Evolutionary conservation across 179 eudicot genomes (phyloP), one percentile per base, ranked within the genome.

Genomic region (Patellifolia procumbens): DNA sequence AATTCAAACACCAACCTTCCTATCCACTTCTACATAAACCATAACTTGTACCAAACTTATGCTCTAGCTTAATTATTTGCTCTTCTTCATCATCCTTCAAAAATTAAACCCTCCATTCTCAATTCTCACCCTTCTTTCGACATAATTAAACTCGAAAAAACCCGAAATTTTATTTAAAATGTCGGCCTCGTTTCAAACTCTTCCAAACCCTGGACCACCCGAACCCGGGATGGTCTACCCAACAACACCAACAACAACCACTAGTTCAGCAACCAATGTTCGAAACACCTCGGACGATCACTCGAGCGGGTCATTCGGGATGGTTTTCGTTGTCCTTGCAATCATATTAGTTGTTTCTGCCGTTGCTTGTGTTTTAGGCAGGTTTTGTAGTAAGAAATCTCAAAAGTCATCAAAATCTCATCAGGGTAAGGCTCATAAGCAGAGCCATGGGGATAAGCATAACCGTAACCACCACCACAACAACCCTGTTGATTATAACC

Each of bases 311-410:
- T 91, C 98, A 22, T 91, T 88, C 68, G 90, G 90, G 12, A 77
- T 87, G 53, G 97, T 90, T 17, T 90, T 93, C 81, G 90, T 93
- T 15, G 97, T 90, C 78, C 79, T 91, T 62, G 98, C 91, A 0
- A 85, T 91, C 51, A 90, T 93, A 67, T 67, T 88, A 7, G 92
- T 85, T 13, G 78, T 93, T 0, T 89, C 97, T 2, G 90, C 87
- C 15, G 55, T 87, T 12, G 90, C 96, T 37, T 89, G 94, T 69
- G 83, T 84, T 46, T 56, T 91, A 15, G 96, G 98, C 34, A 79
- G 96, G 73, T 68, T 93, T 48, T 91, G 90, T 82, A 85, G 77
- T 76, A 85, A 85, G 79, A 81, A 80, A 10, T 42, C 83, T 2
- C 74, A 73, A 67, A 77, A 78, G 48, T 74, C 84, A 17, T 72